These are phyloP conservation scores for Salix udensis DNA, from an alignment of 345 rosid species.

Conservation along the genomic window DNA sequence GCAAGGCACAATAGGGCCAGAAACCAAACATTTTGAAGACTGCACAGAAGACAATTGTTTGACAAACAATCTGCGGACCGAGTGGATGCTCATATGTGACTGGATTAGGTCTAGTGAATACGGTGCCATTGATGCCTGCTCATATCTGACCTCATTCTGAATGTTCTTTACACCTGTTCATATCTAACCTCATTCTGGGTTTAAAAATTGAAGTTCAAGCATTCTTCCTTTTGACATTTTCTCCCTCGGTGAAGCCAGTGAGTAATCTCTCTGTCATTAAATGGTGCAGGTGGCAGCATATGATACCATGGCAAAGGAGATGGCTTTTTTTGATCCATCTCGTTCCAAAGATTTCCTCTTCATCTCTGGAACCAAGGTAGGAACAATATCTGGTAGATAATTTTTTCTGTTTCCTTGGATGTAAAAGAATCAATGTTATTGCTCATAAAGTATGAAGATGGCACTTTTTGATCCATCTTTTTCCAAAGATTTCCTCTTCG, in stretches of 20 bases:
- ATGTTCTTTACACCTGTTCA: neutral
- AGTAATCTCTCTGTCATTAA: neutral
- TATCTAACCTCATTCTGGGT: neutral
- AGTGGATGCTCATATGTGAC: neutral
- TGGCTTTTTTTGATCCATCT: constrained; percentile 94
- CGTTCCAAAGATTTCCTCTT: constrained; percentile 86
- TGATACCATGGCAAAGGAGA: constrained; percentile 69
- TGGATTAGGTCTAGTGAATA: neutral
- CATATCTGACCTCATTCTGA: neutral
- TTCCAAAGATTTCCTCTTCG: no score
- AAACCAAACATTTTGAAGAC: neutral
- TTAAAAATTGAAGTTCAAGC: neutral
- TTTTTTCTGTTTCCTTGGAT: neutral
- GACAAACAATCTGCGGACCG: neutral
- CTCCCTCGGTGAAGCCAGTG: neutral
- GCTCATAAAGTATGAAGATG: neutral
- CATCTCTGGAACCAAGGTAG: constrained; percentile 96
- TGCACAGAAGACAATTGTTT: neutral
- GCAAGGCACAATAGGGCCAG: neutral
- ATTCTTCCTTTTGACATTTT: neutral
- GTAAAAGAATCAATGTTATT: neutral
- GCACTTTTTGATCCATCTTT: no score
- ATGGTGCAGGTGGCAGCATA: constrained; percentile 86
- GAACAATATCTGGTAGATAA: neutral
- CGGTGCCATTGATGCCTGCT: neutral